Base-by-base conservation (phyloP, 306 rosid genomes). In the Pyrus bretschneideri region DNA sequence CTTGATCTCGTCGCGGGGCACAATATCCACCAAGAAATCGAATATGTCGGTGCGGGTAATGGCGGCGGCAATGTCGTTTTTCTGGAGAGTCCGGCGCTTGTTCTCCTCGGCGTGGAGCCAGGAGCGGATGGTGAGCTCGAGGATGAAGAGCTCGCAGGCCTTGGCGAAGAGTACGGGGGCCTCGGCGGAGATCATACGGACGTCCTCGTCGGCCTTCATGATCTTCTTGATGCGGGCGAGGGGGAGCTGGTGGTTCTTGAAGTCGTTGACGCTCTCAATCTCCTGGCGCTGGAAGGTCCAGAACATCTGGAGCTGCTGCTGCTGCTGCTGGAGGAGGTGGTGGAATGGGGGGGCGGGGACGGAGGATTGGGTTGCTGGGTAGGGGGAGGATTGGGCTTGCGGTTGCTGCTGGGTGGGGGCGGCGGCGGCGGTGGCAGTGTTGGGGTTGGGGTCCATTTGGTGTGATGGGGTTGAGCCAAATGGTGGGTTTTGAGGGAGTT, bases 21-120 rank as follows among this genome's bases (percentile, higher is more conserved):
- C 99, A 60, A 95, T 95, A 67, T 92, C 99, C 6, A 95, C 97
- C 31, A 95, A 69, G 62, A 95, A 92, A 72, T 92, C 99, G 81
- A 92, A 92, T 38, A 92, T 92, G 57, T 92, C 99, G n/a, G 99
- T 92, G 54, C 97, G 75, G 7, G 97, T 92, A 6, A 92, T 88
- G 4, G 99, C 97, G 9, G 97, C 99, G 30, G 97, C 97, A 54
- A 92, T 92, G 71, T 92, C 99, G 59, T 95, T 95, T 82, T 95
- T 95, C 93, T 95, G 99, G 10, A 95, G 84, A 0, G 99, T 95
- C 4, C 99, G 82, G 58, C 99, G 83, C 84, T 95, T 95, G 87
- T 95, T 95, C 88, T 95, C 98, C 81, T 95, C 98, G 54, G 98
- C 98, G 82, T 95, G 98, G 67, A 95, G 93, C 98, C 98, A 95